Evolutionary conservation across 192 early-diverging fungal genomes (phyloP).

Genomic region (Irineochytrium annulatum): DNA sequence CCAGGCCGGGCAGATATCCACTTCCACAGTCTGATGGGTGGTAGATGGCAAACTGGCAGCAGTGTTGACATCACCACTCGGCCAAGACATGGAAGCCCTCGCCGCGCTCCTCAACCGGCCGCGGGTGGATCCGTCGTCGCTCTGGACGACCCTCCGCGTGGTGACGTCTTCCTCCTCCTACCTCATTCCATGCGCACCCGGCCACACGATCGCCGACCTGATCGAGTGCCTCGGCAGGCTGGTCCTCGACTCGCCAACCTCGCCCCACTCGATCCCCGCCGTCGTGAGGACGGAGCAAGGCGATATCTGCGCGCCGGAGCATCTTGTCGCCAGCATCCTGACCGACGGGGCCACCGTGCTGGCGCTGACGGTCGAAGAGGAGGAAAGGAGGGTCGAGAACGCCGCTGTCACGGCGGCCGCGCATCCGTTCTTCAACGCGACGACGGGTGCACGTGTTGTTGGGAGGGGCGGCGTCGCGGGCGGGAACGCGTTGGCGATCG

Average conservation of each 20-base stretch:
- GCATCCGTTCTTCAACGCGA: not conserved
- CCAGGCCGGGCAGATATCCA: too few species aligned
- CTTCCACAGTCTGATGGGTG: too few species aligned
- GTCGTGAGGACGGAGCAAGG: conserved; percentile 11
- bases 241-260: not conserved
- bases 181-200: conserved; percentile 7
- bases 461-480: not conserved
- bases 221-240: conserved; percentile 2
- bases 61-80: too few species aligned
- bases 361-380: conserved; percentile 5
- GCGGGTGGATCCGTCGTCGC: too few species aligned
- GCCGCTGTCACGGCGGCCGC: not conserved
- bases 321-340: not conserved
- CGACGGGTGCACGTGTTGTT: not conserved
- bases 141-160: conserved; percentile 6
- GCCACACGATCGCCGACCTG: not conserved
- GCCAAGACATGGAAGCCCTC: too few species aligned
- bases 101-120: too few species aligned
- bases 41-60: too few species aligned
- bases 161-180: conserved; percentile 5
- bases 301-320: conserved; percentile 1
- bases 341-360: conserved; percentile 3
- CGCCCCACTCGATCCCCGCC: not conserved
- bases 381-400: not conserved
- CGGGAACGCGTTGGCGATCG: not conserved